Evolutionary conservation across 306 rosid genomes (phyloP).

Genomic region (Gillenia trifoliata): DNA sequence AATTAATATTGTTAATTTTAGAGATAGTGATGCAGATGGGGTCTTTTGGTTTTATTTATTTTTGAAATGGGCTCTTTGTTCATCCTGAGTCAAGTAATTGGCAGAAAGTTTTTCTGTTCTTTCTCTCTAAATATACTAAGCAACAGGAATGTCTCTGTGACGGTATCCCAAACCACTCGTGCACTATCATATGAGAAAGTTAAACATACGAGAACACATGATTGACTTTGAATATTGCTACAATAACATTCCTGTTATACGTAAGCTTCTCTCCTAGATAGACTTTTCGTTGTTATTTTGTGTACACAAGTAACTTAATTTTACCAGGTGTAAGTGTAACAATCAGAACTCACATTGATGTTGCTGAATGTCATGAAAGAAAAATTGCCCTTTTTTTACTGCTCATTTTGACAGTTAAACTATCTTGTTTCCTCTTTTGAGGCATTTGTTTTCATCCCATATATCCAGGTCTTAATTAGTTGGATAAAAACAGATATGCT

Average conservation of each 20-base stretch:
- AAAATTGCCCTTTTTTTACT: conserved; percentile 22
- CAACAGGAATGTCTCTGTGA: too few species aligned
- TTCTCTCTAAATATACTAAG: background rate
- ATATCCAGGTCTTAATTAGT: conserved; percentile 2
- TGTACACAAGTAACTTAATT: conserved; percentile 16
- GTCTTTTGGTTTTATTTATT: conserved; percentile 18
- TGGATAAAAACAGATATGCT: background rate
- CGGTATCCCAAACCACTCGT: too few species aligned
- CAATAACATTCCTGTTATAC: too few species aligned
- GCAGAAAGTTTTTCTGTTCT: conserved; percentile 33
- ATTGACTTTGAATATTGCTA: too few species aligned
- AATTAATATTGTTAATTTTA: conserved; percentile 33
- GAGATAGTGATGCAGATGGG: conserved; percentile 26
- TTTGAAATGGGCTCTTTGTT: conserved; percentile 11
- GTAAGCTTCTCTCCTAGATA: background rate
- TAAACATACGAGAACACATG: too few species aligned
- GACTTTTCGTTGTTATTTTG: conserved; percentile 28
- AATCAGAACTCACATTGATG: conserved; percentile 25
- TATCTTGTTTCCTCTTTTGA: conserved; percentile 30
- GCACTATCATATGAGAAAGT: rapidly evolving
- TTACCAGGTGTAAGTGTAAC: conserved; percentile 14
- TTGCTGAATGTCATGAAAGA: conserved; percentile 31
- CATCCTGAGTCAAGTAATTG: conserved; percentile 21
- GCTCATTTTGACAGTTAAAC: conserved; percentile 26
- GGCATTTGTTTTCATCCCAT: background rate